These are phyloP conservation scores for Gypsophila paniculata DNA, from an alignment of 179 eudicot genomes.

Conservation along the genomic window DNA sequence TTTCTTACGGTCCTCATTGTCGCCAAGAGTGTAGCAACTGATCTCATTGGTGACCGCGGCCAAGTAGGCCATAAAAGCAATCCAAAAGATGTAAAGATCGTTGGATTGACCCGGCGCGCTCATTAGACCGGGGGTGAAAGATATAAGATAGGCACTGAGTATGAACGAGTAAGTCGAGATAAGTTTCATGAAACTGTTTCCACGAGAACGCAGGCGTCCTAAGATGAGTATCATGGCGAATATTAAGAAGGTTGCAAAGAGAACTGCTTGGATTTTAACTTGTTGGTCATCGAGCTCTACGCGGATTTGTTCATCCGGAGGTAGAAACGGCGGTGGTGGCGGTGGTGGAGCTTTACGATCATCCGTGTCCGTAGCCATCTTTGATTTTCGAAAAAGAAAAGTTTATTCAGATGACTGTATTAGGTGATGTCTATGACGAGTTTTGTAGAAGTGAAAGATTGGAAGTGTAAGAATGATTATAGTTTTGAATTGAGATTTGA, in stretches of 20 bases:
- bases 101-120: background rate
- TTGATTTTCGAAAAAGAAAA: background rate
- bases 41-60: conserved; percentile 17
- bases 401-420: no score
- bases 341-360: background rate
- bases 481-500: no score
- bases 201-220: conserved; percentile 13
- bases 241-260: background rate
- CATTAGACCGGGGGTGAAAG: conserved; percentile 11
- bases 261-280: background rate
- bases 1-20: conserved; percentile 13
- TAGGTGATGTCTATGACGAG: no score
- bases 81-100: conserved; percentile 11
- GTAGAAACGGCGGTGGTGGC: conserved; percentile 1
- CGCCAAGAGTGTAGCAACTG: conserved; percentile 12
- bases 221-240: background rate
- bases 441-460: no score
- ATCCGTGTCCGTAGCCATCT: background rate
- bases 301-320: background rate
- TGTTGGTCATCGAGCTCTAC: background rate
- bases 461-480: no score
- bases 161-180: background rate
- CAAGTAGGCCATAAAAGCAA: conserved; percentile 13
- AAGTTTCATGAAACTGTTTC: conserved; percentile 2
- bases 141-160: background rate